Percentiles rank a stretch among this genome's conserved stretches.
Conservation (phyloP, 2,329 filamentous ascomycete species). For the Pyrenophora graminea region DNA sequence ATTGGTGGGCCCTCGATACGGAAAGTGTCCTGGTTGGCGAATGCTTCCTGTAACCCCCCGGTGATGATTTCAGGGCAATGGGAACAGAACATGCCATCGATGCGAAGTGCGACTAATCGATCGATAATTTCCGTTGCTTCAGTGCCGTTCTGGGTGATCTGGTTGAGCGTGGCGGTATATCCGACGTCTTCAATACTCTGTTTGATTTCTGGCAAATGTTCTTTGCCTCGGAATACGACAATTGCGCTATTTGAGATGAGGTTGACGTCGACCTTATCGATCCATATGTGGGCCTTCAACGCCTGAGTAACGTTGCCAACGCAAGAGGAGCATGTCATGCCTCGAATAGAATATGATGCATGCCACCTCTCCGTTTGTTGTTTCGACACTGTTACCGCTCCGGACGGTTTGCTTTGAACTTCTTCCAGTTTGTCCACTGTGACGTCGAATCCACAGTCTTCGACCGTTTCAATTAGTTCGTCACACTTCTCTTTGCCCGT, state of each 20-base stretch:
- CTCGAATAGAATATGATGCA: slow-evolving; percentile 57
- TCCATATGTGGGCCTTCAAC: slow-evolving; percentile 52
- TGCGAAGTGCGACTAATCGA: slow-evolving; percentile 41
- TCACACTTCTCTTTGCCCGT: slow-evolving; percentile 50
- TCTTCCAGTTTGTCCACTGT: slow-evolving; percentile 42
- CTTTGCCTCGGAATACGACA: slow-evolving; percentile 54
- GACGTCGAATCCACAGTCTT: slow-evolving; percentile 53
- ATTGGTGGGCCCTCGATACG: slow-evolving; percentile 61
- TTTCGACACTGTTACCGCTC: background rate
- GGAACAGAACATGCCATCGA: slow-evolving; percentile 53
- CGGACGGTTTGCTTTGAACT: slow-evolving; percentile 1
- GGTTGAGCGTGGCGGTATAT: slow-evolving; percentile 48
- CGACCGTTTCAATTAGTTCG: slow-evolving; percentile 55
- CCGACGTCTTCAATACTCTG: slow-evolving; percentile 56
- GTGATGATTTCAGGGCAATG: slow-evolving; percentile 57
- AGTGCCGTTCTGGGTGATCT: slow-evolving; percentile 22
- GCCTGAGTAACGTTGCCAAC: slow-evolving; percentile 55
- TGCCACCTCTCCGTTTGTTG: slow-evolving; percentile 34
- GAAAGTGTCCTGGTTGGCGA: slow-evolving; percentile 50
- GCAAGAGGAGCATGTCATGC: slow-evolving; percentile 64
- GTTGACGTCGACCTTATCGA: slow-evolving; percentile 56
- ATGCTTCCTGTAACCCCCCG: slow-evolving; percentile 57
- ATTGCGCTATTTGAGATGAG: slow-evolving; percentile 56
- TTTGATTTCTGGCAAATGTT: slow-evolving; percentile 52
- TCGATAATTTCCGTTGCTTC: slow-evolving; percentile 8